Evolutionary conservation across 2,329 filamentous ascomycete genomes (phyloP).

Genomic region (Cytospora schulzeri): DNA sequence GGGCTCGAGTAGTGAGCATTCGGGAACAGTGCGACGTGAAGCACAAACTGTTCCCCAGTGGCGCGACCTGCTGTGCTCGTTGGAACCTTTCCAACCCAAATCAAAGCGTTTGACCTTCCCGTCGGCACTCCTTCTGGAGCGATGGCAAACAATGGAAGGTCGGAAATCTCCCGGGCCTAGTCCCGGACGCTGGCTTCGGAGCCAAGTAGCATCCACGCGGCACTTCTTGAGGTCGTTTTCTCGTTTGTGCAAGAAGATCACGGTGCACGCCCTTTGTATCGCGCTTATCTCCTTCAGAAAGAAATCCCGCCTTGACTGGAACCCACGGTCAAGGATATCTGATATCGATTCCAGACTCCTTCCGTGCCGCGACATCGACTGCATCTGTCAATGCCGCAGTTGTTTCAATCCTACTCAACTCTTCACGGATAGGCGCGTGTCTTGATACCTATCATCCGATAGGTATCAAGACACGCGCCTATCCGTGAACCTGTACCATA

Average conservation of each 20-base stretch:
- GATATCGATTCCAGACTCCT: conserved; percentile 11
- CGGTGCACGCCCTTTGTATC: conserved; percentile 53
- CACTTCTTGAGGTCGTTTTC: conserved; percentile 28
- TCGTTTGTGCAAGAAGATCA: conserved; percentile 27
- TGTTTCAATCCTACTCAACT: conserved; percentile 16
- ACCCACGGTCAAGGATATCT: conserved; percentile 7
- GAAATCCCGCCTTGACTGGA: conserved; percentile 41
- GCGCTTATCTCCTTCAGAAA: conserved; percentile 62
- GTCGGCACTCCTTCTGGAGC: conserved; percentile 30
- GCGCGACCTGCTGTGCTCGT: conserved; percentile 55
- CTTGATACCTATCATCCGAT: background rate
- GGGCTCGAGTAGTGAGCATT: conserved; percentile 38
- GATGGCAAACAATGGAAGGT: conserved; percentile 29
- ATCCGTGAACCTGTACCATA: conserved; percentile 8
- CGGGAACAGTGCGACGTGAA: conserved; percentile 40
- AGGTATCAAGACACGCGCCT: background rate
- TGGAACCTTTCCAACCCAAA: conserved; percentile 23
- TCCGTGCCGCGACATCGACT: conserved; percentile 24
- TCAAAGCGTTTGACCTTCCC: conserved; percentile 31
- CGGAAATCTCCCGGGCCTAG: conserved; percentile 53
- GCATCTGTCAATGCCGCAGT: conserved; percentile 30
- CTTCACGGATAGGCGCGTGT: background rate
- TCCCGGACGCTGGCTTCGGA: conserved; percentile 60
- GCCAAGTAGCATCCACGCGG: conserved; percentile 52
- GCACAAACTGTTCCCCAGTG: conserved; percentile 39